Evolutionary conservation across 495 filamentous ascomycete genomes (phyloP), one percentile per base, ranked within the genome.

Genomic region (Staphylotrichum tortipilum): DNA sequence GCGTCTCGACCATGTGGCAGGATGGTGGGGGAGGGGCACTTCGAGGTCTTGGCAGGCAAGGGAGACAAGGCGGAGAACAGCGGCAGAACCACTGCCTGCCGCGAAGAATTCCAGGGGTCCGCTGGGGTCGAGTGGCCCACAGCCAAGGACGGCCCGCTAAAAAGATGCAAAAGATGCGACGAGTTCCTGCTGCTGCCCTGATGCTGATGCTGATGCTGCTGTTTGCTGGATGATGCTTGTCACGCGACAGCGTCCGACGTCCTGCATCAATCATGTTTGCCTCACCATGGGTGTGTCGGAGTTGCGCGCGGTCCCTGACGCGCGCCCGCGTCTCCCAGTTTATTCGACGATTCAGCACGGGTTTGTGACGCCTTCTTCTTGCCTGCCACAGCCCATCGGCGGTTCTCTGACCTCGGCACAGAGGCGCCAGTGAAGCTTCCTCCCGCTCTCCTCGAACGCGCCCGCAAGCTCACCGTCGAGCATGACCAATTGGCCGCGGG

Each of bases 401-500:
- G n/a, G n/a, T n/a, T n/a, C n/a, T n/a, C n/a, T n/a, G n/a, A n/a
- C n/a, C n/a, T 31, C 28, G 22, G n/a, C 23, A 38, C 37, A 47
- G 50, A 47, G 28, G 35, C 47, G 2, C 9, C 41, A 11, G 8
- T 18, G 11, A 34, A 35, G 14, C 53, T 74, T 12, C 69, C 69
- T 0, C 54, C 54, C 12, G 60, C 61, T 23, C 66, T 76, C 39
- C 62, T 76, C 36, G 60, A 65, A 15, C 67, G 73, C 36, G 73
- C 73, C 7, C 60, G 66, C 7, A 66, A 53, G 29, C 59, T 70
- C 14, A 54, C 62, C 2, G 61, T 52, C 29, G 62, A 78, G 50
- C 68, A 72, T 50, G 63, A 94, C 57, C 85, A 94, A 66, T 68
- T 80, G n/a, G 67, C 69, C 5, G 71, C 86, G 17, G 75, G 77